Base-by-base conservation (phyloP, 768 basidiomycete species). In the Hirschioporus abietinus region DNA sequence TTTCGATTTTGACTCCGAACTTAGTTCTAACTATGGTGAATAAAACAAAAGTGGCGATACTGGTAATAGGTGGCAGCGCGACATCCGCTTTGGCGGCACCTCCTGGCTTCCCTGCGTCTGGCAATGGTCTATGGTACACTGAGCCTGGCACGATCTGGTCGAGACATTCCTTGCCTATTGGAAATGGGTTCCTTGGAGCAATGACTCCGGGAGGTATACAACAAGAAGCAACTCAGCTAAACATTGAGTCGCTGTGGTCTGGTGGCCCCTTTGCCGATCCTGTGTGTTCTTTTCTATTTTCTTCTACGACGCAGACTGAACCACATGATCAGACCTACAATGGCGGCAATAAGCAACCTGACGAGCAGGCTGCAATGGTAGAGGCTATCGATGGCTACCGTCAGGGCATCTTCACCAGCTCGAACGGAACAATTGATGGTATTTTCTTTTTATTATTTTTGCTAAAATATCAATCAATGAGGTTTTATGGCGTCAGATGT, bases 81-180 rank as follows among this genome's bases (percentile, higher is more conserved):
- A 17, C 23, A 25, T 12, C 12, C n/a, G 66, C 59, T 15, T 34
- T 23, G 18, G 36, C 76, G 35, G 67, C 73, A 5, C 82, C 82
- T 34, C 64, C 74, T 25, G 82, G 80, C n/a, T 90, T 92, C 71
- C 90, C 90, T 0, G 68, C 77, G 3, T 86, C 88, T 15, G 90
- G 90, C n/a, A 91, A 92, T 75, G 90, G 85, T 7, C 78, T 92
- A 30, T 92, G 90, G 90, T 92, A 87, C 69, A 83, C 76, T 3
- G 66, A 79, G 18, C 81, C 84, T 0, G 87, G 84, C 1, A 72
- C 72, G 0, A 73, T 80, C 23, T 92, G 90, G 90, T 75, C 81
- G 0, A 79, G 80, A 60, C 83, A 89, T 59, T 87, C 78, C 72
- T 82, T 92, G 27, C 91, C 91, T 0, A 78, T 91, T 30, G 90